These are phyloP conservation scores for Solanum chacoense DNA, from an alignment of 305 asterid species.

Conservation along the genomic window DNA sequence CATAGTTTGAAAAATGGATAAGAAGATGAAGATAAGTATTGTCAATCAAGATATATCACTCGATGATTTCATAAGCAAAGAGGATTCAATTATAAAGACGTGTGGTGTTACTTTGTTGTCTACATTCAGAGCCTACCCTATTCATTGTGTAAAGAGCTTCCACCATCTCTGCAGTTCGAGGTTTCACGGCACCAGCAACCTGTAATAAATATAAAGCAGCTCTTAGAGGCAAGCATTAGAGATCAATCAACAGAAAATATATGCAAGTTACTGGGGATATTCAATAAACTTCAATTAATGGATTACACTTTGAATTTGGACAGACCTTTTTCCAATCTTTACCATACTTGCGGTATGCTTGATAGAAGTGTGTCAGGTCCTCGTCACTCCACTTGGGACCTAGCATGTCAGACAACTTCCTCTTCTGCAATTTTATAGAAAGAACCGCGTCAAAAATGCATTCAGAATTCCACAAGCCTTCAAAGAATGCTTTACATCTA, in stretches of 20 bases:
- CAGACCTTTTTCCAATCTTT: conserved; percentile 89
- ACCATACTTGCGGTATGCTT: conserved; percentile 65
- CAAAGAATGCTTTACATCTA: neutral
- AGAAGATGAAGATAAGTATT: neutral
- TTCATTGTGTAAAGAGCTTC: conserved; percentile 85
- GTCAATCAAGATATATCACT: neutral
- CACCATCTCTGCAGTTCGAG: conserved; percentile 71
- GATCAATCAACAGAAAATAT: neutral
- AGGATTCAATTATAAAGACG: neutral
- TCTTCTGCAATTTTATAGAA: conserved; percentile 45
- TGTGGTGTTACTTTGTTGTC: neutral
- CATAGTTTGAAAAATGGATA: neutral
- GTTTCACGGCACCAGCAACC: conserved; percentile 64
- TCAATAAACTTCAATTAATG: neutral
- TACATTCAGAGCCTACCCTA: conserved; percentile 28
- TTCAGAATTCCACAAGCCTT: neutral
- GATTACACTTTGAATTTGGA: neutral
- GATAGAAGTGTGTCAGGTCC: conserved; percentile 75
- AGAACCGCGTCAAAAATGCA: neutral
- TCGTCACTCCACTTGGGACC: conserved; percentile 83
- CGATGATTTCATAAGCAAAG: neutral
- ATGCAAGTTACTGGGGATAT: neutral
- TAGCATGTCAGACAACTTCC: conserved; percentile 59
- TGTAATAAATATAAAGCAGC: conserved; percentile 20
- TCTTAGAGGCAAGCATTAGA: neutral